Percentiles rank a stretch among this genome's conserved stretches.
Conservation (phyloP, 1,284 basidiomycete genomes). For the Sanguinoderma infundibulare region DNA sequence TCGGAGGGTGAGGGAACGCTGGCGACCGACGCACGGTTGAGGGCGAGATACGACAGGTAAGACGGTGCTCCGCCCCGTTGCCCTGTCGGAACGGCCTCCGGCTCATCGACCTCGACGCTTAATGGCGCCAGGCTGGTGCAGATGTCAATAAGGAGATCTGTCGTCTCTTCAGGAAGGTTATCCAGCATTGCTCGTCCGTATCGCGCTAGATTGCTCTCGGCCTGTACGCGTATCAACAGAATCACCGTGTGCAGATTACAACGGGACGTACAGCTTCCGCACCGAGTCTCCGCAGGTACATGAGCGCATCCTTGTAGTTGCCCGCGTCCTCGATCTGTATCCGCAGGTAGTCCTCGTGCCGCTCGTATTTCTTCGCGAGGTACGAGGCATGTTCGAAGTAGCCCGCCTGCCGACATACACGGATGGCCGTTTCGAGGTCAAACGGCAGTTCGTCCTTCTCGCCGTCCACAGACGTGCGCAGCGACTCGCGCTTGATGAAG, state of each 20-base stretch:
- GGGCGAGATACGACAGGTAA: constrained; percentile 79
- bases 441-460: constrained; percentile 80
- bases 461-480: constrained; percentile 38
- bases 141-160: constrained; percentile 89
- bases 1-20: constrained; percentile 44
- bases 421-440: constrained; percentile 95
- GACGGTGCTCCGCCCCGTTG: constrained; percentile 52
- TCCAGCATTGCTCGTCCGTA: constrained; percentile 87
- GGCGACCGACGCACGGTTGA: constrained; percentile 54
- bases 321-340: constrained; percentile 95
- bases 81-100: constrained; percentile 31
- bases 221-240: constrained; percentile 44
- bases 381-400: constrained; percentile 97
- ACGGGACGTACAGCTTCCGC: constrained; percentile 70
- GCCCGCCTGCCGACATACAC: constrained; percentile 95
- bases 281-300: constrained; percentile 81
- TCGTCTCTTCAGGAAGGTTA: constrained; percentile 86
- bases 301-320: constrained; percentile 82
- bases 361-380: constrained; percentile 88
- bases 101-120: constrained; percentile 47
- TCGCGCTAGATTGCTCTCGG: constrained; percentile 81
- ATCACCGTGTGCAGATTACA: background rate
- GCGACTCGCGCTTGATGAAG: constrained; percentile 89
- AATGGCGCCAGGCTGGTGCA: constrained; percentile 75
- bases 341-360: constrained; percentile 92